Evolutionary conservation across 2,329 filamentous ascomycete genomes (phyloP).

Genomic region (Byssothecium circinans): DNA sequence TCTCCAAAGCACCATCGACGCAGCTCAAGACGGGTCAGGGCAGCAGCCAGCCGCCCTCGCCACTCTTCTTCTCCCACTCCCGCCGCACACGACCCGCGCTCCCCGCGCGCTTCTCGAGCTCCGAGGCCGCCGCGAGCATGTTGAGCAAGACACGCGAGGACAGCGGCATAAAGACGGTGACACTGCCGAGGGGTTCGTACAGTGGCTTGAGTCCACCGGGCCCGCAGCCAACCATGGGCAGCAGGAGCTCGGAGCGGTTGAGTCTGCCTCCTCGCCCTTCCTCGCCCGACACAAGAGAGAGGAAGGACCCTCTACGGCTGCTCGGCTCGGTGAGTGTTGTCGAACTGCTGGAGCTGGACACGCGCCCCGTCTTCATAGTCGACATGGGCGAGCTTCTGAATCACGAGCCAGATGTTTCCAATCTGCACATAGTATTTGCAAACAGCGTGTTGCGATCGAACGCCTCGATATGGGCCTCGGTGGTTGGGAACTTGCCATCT

Average conservation of each 20-base stretch:
- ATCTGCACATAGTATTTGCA: conserved; percentile 65
- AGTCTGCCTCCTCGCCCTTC: conserved; percentile 51
- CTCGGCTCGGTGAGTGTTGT: conserved; percentile 67
- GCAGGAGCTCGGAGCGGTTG: conserved; percentile 58
- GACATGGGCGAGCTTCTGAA: conserved; percentile 67
- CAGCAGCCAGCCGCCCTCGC: conserved; percentile 47
- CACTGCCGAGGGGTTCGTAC: conserved; percentile 52
- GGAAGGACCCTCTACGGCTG: conserved; percentile 55
- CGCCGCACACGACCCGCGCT: conserved; percentile 48
- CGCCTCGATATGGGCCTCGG: conserved; percentile 57
- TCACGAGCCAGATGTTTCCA: conserved; percentile 48
- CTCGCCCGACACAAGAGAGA: conserved; percentile 56
- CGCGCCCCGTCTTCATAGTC: conserved; percentile 74
- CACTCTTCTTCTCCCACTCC: conserved; percentile 57
- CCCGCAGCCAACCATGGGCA: conserved; percentile 55
- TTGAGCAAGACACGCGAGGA: conserved; percentile 56
- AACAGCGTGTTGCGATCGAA: conserved; percentile 67
- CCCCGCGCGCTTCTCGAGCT: conserved; percentile 59
- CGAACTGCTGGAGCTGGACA: conserved; percentile 75
- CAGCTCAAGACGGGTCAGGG: conserved; percentile 17
- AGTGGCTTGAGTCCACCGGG: conserved; percentile 41
- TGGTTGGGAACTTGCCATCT: conserved; percentile 51
- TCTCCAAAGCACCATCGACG: conserved; percentile 12
- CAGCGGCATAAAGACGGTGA: conserved; percentile 55
- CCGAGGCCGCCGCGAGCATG: conserved; percentile 61